Base-by-base conservation (phyloP, 257 asterid genomes). In the Paulownia fortunei region DNA sequence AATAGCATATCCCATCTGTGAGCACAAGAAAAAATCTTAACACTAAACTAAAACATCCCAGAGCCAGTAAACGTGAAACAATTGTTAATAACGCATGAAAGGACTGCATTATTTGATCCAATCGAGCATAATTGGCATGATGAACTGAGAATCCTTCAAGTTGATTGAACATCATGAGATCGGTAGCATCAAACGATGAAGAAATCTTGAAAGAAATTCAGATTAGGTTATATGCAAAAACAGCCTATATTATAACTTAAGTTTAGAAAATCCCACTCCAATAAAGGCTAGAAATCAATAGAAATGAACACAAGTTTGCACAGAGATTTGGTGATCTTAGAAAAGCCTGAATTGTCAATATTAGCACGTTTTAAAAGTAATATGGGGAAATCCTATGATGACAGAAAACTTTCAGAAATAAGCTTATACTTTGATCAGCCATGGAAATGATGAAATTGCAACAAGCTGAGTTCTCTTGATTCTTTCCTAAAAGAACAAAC, bases 221-320 rank as follows among this genome's bases (percentile, higher is more conserved):
- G 58, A 23, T 41, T 26, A 26, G 42, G 63, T 16, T 49, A 16
- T 24, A 39, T 24, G 41, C 21, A 32, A 19, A 39, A 37, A 24
- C 44, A 69, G 18, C 46, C 19, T 37, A 77, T 41, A 64, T 44
- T 46, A 55, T 36, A 58, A 27, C 5, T 19, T 52, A 41, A 0
- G 27, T 42, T 66, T 30, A 11, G 69, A 67, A n/a, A 67, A 55
- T 32, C 56, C 8, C 21, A 41, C 6, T 16, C 55, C 13, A 15
- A 73, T 16, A 10, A 73, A 65, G 61, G 16, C 13, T 27, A n/a
- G 1, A 65, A 30, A 73, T 41, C 72, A 78, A 60, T 72, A 30
- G 9, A 13, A n/a, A 16, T 10, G 41, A 49, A 8, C 16, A 32
- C 76, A 71, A 30, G 66, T 27, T 59, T 59, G 70, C 26, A 7